phyloP scores from a whole-genome alignment of 805 yeast species.

The Metschnikowia reukaufii region DNA sequence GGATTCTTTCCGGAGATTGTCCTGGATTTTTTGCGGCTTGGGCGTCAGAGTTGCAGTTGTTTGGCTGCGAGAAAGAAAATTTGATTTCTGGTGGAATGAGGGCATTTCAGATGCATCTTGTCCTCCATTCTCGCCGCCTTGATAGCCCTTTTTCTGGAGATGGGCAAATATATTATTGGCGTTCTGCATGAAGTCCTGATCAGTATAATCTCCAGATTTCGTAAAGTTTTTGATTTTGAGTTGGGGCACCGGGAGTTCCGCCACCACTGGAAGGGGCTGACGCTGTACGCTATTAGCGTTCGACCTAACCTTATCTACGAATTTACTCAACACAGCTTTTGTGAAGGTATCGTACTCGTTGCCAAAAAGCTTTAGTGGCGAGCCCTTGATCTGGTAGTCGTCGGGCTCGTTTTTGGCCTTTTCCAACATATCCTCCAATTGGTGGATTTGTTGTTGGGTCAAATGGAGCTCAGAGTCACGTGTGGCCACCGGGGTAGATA shows the following conservation, averaged over 20 bases:
- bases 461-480: constrained; percentile 16
- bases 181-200: constrained; percentile 36
- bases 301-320: constrained; percentile 20
- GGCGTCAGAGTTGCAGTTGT: constrained; percentile 43
- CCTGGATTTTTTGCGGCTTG: constrained; percentile 24
- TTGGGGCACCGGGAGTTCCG: constrained; percentile 13
- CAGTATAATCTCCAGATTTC: constrained; percentile 33
- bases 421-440: constrained; percentile 26
- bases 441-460: constrained; percentile 22
- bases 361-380: constrained; percentile 43
- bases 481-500: constrained; percentile 37
- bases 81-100: constrained; percentile 8
- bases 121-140: neutral
- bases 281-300: constrained; percentile 19
- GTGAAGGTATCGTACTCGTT: constrained; percentile 44
- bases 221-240: constrained; percentile 34
- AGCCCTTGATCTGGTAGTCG: constrained; percentile 23
- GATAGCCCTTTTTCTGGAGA: constrained; percentile 35
- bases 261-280: constrained; percentile 1
- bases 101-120: constrained; percentile 2
- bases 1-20: neutral
- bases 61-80: constrained; percentile 9
- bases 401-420: constrained; percentile 24
- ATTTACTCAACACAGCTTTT: constrained; percentile 24
- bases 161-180: constrained; percentile 41